Evolutionary conservation across 768 basidiomycete genomes (phyloP).

Genomic region (Ramaria rubella): DNA sequence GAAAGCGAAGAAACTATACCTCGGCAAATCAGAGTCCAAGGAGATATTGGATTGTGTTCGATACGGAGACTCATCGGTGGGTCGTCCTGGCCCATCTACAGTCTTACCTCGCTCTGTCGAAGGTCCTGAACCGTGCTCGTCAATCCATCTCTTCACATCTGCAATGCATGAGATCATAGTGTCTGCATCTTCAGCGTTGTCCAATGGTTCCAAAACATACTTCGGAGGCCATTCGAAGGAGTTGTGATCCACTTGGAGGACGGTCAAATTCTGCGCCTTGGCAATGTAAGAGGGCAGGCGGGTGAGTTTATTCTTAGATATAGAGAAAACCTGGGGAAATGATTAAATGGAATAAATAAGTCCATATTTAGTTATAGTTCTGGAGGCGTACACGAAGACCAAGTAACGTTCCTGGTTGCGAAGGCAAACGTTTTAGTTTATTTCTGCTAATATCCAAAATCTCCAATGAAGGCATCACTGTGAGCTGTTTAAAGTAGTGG

Average conservation of each 20-base stretch:
- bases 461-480: constrained; percentile 79
- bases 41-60: background rate
- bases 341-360: constrained; percentile 1
- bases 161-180: constrained; percentile 68
- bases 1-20: background rate
- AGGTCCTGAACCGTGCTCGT: constrained; percentile 24
- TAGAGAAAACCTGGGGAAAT: constrained; percentile 63
- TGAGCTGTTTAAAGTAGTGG: constrained; percentile 41
- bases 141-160: constrained; percentile 69
- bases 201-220: constrained; percentile 40
- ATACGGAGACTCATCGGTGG: background rate
- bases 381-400: constrained; percentile 56
- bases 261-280: constrained; percentile 62
- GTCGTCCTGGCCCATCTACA: too few species aligned
- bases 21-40: background rate
- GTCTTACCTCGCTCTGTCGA: background rate
- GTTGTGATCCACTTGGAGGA: constrained; percentile 85
- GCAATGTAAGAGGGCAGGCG: constrained; percentile 73
- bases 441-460: constrained; percentile 94
- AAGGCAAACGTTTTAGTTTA: constrained; percentile 74
- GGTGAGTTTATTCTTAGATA: constrained; percentile 79
- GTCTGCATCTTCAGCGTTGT: constrained; percentile 38
- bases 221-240: constrained; percentile 91
- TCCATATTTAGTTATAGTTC: background rate
- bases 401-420: constrained; percentile 68